Base-by-base conservation (phyloP, 768 basidiomycete species). In the Termitomyces eurrhizus region DNA sequence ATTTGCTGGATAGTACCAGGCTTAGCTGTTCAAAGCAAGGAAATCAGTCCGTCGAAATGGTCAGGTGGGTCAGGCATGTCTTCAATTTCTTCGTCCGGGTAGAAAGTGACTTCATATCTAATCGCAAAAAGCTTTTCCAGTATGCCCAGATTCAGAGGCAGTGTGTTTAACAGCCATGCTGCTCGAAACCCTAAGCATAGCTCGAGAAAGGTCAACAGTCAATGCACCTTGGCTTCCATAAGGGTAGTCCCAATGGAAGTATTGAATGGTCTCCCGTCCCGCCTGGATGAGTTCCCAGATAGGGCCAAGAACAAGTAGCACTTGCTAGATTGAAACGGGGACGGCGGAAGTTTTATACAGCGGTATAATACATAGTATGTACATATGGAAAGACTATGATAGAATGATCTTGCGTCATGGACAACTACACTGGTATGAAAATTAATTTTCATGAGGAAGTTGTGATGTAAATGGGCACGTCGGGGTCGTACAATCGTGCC, bases 201-300 rank as follows among this genome's bases (percentile, higher is more conserved):
- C 5, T 35, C 24, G 4, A 14, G 49, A 29, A 11, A 16, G 11
- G 24, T 35, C 35, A 13, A 18, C 42, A 37, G 32, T 41, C 16
- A 58, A 32, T 36, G 12, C 52, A 57, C 62, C 53, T 29, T 52
- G 53, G 4, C 57, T 42, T 33, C 56, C 52, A 45, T 63, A 49
- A 7, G 33, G 7, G 29, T 63, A 63, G 46, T 56, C 55, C 62
- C 62, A 63, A 41, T 63, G 29, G 21, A 63, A 63, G 48, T 60
- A 60, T 44, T 63, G 48, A 39, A 63, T 45, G 21, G 58, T 56
- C 13, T 59, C 32, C 32, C 51, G 46, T 37, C 49, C 58, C 0
- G 58, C 58, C 24, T 37, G 35, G 33, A 56, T n/a, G 33, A 62
- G 35, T 9, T 62, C 24, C 41, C 37, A 49, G 6, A 59, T 32